Evolutionary conservation across 2,329 filamentous ascomycete species (phyloP).

Genomic region (Tolypocladium paradoxum): DNA sequence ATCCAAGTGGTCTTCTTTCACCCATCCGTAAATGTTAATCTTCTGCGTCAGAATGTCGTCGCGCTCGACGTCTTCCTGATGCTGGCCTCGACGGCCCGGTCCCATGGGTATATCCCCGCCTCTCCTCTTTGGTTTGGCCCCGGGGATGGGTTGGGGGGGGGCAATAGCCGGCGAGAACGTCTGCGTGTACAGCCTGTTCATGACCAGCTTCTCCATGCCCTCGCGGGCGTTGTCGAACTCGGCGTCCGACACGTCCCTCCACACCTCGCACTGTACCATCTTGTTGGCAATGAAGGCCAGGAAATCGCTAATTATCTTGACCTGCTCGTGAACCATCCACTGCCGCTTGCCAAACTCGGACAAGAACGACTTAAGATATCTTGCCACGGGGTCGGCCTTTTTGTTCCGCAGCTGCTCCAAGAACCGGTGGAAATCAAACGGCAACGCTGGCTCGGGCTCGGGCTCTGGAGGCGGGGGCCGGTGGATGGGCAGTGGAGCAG

Average conservation of each 20-base stretch:
- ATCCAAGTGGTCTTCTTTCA: slow-evolving; percentile 85
- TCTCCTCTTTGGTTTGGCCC: slow-evolving; percentile 56
- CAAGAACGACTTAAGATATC: slow-evolving; percentile 89
- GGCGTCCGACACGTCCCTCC: slow-evolving; percentile 88
- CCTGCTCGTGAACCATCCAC: slow-evolving; percentile 99
- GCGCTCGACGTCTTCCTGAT: slow-evolving; percentile 94
- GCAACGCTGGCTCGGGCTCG: slow-evolving; percentile 70
- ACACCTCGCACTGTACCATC: slow-evolving; percentile 95
- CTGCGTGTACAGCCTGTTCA: slow-evolving; percentile 93
- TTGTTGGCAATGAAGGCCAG: slow-evolving; percentile 95
- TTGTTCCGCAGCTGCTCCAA: slow-evolving; percentile 91
- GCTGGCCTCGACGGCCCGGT: slow-evolving; percentile 82
- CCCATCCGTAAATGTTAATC: slow-evolving; percentile 93
- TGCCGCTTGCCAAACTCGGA: slow-evolving; percentile 93
- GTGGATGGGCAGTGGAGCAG: slow-evolving; percentile 40
- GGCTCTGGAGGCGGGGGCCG: slow-evolving; percentile 61
- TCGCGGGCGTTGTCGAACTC: slow-evolving; percentile 98
- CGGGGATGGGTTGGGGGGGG: slow-evolving; percentile 61
- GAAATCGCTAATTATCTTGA: slow-evolving; percentile 97
- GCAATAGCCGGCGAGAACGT: slow-evolving; percentile 94
- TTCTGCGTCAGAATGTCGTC: slow-evolving; percentile 96
- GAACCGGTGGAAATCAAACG: slow-evolving; percentile 96
- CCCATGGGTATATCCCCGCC: slow-evolving; percentile 59
- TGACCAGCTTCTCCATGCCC: slow-evolving; percentile 98
- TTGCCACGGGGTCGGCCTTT: slow-evolving; percentile 94